phyloP scores from a whole-genome alignment of 2,329 filamentous ascomycete species.

The Coniella lustricola region DNA sequence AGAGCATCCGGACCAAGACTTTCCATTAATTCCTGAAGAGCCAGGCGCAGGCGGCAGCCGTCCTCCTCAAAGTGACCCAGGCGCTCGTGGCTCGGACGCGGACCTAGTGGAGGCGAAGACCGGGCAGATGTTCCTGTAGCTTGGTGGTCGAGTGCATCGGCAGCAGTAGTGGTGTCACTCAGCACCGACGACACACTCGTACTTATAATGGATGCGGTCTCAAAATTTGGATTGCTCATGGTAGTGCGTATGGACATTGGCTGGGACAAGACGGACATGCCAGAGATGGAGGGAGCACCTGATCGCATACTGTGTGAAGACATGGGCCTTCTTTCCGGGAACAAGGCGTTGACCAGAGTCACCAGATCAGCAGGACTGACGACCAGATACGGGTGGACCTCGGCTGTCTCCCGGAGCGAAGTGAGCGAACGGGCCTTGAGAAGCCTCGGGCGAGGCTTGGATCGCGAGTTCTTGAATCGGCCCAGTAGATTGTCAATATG shows the following conservation, averaged over 20 bases:
- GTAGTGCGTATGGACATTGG: constrained; percentile 55
- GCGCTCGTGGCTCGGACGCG: constrained; percentile 36
- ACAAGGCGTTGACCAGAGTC: constrained; percentile 75
- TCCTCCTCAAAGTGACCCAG: constrained; percentile 54
- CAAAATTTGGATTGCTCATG: constrained; percentile 43
- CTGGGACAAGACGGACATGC: constrained; percentile 60
- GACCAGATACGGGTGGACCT: constrained; percentile 74
- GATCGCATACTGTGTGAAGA: constrained; percentile 59
- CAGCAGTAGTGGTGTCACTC: constrained; percentile 61
- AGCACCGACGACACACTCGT: constrained; percentile 66
- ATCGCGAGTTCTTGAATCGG: constrained; percentile 51
- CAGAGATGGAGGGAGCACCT: constrained; percentile 61
- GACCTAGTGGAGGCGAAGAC: constrained; percentile 46
- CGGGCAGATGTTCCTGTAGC: constrained; percentile 41
- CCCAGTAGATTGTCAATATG: constrained; percentile 67
- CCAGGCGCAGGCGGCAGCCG: constrained; percentile 57
- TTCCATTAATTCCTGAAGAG: constrained; percentile 64
- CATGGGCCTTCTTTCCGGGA: constrained; percentile 63
- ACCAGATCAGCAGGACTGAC: constrained; percentile 72
- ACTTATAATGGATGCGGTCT: constrained; percentile 64
- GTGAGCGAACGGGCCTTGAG: constrained; percentile 66
- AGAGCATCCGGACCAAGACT: constrained; percentile 56
- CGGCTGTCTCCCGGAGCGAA: constrained; percentile 66
- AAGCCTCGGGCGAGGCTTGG: constrained; percentile 48
- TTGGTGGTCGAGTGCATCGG: constrained; percentile 55